phyloP scores from a whole-genome alignment of 352 stramenopile species.

The Globisporangium abappressorium region DNA sequence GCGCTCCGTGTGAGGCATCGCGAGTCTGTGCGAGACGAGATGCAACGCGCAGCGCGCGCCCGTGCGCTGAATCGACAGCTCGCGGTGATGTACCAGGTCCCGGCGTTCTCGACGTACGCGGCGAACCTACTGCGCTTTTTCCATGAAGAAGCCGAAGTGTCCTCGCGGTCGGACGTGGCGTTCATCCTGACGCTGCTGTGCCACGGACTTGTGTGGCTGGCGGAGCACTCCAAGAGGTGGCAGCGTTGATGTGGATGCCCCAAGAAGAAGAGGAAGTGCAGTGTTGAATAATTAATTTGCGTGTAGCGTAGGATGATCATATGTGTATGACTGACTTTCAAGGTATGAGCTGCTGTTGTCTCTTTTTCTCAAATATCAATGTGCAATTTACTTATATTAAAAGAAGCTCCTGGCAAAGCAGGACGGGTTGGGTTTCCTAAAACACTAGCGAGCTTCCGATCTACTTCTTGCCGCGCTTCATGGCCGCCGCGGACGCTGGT shows the following conservation, averaged over 20 bases:
- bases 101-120: conserved; percentile 68
- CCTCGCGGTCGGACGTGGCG: conserved; percentile 66
- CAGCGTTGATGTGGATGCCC: conserved; percentile 15
- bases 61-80: conserved; percentile 69
- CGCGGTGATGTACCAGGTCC: conserved; percentile 71
- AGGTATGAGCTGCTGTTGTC: neutral
- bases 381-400: conserved; percentile 13
- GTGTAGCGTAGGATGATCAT: neutral
- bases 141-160: conserved; percentile 70
- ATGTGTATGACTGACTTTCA: neutral
- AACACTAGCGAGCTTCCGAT: neutral
- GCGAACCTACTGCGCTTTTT: conserved; percentile 69
- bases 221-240: conserved; percentile 68
- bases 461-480: conserved; percentile 74
- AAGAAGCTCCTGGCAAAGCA: neutral
- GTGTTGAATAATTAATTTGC: neutral
- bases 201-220: conserved; percentile 78
- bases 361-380: conserved; percentile 10
- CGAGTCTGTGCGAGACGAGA: conserved; percentile 58
- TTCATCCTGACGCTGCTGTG: conserved; percentile 79
- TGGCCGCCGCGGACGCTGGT: conserved; percentile 13
- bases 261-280: neutral
- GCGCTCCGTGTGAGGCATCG: conserved; percentile 50
- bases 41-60: conserved; percentile 61
- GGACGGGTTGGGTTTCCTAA: neutral